Conservation (phyloP, 2,329 filamentous ascomycete genomes). For the Ceratocystis papillata region DNA sequence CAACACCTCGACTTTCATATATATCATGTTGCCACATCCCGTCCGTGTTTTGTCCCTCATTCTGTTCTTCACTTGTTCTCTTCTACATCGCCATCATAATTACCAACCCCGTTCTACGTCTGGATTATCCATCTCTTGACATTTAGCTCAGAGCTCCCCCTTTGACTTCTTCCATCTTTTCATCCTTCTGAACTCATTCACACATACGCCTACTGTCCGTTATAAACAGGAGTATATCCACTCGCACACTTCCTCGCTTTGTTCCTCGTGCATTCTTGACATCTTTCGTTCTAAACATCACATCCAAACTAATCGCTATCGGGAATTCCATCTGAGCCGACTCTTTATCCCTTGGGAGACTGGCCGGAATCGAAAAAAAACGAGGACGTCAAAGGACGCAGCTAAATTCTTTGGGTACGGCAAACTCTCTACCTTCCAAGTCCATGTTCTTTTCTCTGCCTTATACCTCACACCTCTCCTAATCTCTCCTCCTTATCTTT, state of each 20-base stretch:
- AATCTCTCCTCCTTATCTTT: background rate
- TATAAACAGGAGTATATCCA: background rate
- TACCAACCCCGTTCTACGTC: background rate
- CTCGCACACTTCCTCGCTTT: slow-evolving; percentile 1
- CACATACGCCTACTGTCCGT: background rate
- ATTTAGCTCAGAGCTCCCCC: background rate
- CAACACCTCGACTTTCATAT: slow-evolving; percentile 6
- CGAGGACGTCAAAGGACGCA: background rate
- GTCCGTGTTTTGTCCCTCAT: background rate
- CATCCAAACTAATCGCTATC: background rate
- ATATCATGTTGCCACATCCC: slow-evolving; percentile 17
- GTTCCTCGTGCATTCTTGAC: slow-evolving; percentile 4
- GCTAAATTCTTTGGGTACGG: slow-evolving; percentile 6
- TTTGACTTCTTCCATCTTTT: background rate
- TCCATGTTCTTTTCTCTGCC: background rate
- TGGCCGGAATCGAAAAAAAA: background rate
- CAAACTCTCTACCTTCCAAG: background rate
- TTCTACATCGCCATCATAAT: background rate
- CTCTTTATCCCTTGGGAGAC: background rate
- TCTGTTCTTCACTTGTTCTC: background rate
- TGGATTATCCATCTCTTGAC: background rate
- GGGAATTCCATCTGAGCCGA: background rate
- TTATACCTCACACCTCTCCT: background rate
- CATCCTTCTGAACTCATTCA: background rate
- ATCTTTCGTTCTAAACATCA: background rate